Evolutionary conservation across 2,329 filamentous ascomycete genomes (phyloP), one percentile per base, ranked within the genome.

Genomic region (Microcyclospora pomicola): DNA sequence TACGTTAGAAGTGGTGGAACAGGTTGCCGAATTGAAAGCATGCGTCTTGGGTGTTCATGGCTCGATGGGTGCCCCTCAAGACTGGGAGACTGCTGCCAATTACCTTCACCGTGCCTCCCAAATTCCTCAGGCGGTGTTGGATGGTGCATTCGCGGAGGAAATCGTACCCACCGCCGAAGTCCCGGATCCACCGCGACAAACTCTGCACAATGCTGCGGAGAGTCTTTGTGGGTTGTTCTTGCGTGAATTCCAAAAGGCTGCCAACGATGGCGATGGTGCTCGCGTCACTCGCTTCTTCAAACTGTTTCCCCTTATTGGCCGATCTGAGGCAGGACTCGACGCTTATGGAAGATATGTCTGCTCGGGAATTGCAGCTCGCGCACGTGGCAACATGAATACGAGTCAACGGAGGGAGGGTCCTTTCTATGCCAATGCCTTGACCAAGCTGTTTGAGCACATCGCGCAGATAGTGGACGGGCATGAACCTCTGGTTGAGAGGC

Each of bases 201-300:
- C 91, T 5, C 69, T 98, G 39, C 78, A 94, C 53, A 77, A 77
- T 49, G 86, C 91, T 1, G 82, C 84, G 42, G 87, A 94, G 63
- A 91, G 83, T 44, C 65, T 98, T 36, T 96, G 91, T 55, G 80
- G 76, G 1, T 66, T 98, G 42, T 98, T 98, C 61, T 62, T 96
- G 55, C 73, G 88, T 42, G 91, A 98, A 64, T 98, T 98, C 51
- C 86, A 96, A 53, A 91, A 81, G 59, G 91, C 91, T 0, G 82
- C 87, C 2, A 72, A 75, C 44, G 86, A 91, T 31, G 80, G 75
- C n/a, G 87, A 96, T 52, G 86, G 84, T 3, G 73, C 82, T 15
- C 85, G 82, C 57, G 84, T 98, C 37, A 95, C 91, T 1, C 71
- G 91, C 31, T 98, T 98, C 67, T 98, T 98, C 67, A 98, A 98